Evolutionary conservation across 2,329 filamentous ascomycete genomes (phyloP), one percentile per base, ranked within the genome.

Genomic region (Hymenoscyphus salicellus): DNA sequence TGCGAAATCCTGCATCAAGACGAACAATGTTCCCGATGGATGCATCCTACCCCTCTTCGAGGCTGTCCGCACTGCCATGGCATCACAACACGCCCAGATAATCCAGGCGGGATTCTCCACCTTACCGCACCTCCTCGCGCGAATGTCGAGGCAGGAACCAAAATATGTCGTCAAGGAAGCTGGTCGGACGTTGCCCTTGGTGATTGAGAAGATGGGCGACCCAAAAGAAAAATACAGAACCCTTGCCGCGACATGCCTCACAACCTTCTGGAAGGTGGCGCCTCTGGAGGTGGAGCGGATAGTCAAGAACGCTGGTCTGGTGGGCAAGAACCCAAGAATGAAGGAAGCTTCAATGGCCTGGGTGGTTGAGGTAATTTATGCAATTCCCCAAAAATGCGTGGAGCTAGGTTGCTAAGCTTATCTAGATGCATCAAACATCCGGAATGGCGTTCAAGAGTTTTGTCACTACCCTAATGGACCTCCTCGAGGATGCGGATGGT

Each of bases 1-100:
- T 72, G 82, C 93, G 78, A 96, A 97, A 79, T 93, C 91, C 55
- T 86, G 88, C 76, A 97, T 97, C 82, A 97, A 97, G 78, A 93
- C 96, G 78, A 89, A 91, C 76, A 93, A 93, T 80, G 91, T 97
- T 56, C 92, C 92, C 66, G 92, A 96, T 70, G 78, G 79, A 62
- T 85, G 83, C 72, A 85, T 96, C 71, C 79, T 86, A 30, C 82
- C 86, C 64, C 86, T 97, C 68, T 96, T 97, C 78, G 92, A 97
- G 66, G 91, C 89, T 68, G 83, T 96, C 73, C 89, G 89, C 68
- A 80, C 87, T 61, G 90, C 92, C 66, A 89, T 94, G 70, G 81
- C 83, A 62, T 91, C 91, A 52, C 89, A 91, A 72, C 90, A 96
- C 73, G 89, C 89, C 55, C 85, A 86, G 38, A 87, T 97, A 67